Conservation (phyloP, 441 rosid genomes). For the Jatropha multifida region DNA sequence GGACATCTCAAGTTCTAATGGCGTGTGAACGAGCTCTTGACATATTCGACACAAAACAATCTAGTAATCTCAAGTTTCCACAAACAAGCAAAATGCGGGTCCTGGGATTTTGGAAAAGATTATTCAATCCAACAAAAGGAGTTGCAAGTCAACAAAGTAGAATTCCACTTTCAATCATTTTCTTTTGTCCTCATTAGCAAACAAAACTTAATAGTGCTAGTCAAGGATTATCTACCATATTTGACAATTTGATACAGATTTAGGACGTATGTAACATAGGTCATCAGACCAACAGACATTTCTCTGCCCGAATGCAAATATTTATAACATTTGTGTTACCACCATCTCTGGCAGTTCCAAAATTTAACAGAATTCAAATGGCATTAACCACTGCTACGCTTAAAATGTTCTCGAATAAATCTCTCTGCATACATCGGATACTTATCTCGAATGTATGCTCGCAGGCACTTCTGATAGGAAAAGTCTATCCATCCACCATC, state of each 20-base stretch:
- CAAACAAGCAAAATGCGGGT: constrained; percentile 7
- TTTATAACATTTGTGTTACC: background rate
- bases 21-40: background rate
- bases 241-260: constrained; percentile 28
- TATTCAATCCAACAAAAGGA: constrained; percentile 18
- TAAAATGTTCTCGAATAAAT: constrained; percentile 64
- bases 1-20: background rate
- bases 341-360: constrained; percentile 7
- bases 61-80: background rate
- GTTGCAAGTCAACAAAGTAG: constrained; percentile 40
- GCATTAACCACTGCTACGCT: constrained; percentile 41
- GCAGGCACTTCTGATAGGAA: constrained; percentile 83
- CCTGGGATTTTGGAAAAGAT: constrained; percentile 19
- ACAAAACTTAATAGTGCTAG: constrained; percentile 26
- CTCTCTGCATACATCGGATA: constrained; percentile 68
- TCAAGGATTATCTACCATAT: constrained; percentile 37
- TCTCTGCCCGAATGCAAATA: background rate
- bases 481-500: constrained; percentile 91
- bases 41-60: constrained; percentile 12
- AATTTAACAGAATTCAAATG: constrained; percentile 3
- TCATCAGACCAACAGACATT: constrained; percentile 1
- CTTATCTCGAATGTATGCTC: constrained; percentile 62
- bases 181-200: constrained; percentile 23
- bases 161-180: constrained; percentile 31
- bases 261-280: constrained; percentile 7